Conservation (phyloP, 192 early-diverging fungal species). For the Phycomyces nitens region DNA sequence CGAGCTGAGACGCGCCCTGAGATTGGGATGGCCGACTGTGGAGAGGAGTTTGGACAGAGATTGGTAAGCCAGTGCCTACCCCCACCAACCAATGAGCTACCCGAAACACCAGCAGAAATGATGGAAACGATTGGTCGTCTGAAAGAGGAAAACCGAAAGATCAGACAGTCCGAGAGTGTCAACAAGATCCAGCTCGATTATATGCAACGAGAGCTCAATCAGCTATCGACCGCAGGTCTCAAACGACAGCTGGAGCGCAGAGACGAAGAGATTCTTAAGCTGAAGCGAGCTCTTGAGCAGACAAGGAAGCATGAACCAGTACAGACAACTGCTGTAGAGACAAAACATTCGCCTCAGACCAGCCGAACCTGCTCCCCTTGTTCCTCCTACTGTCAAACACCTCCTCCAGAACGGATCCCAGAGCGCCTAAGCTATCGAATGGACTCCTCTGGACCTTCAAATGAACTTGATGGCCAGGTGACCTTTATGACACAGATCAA, state of each 20-base stretch:
- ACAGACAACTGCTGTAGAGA: background rate
- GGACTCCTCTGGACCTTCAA: too few relatives aligned
- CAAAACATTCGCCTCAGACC: background rate
- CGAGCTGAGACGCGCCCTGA: background rate
- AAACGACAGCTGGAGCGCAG: background rate
- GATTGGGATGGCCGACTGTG: background rate
- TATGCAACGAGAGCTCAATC: slow-evolving; percentile 14
- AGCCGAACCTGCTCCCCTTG: background rate
- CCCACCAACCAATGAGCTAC: background rate
- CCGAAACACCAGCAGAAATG: background rate
- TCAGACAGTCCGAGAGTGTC: slow-evolving; percentile 16
- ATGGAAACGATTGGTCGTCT: background rate
- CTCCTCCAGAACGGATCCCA: background rate
- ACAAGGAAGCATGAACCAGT: background rate
- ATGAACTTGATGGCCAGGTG: slow-evolving; percentile 2
- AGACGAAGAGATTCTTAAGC: background rate
- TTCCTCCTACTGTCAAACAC: background rate
- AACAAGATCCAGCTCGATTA: slow-evolving; percentile 19
- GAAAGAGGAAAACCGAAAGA: slow-evolving; percentile 16
- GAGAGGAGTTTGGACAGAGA: background rate
- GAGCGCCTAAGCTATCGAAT: too few relatives aligned
- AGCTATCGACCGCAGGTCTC: background rate
- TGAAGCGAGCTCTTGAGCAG: background rate
- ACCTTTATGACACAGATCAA: slow-evolving; percentile 20
- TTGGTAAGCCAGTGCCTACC: background rate